phyloP scores from a whole-genome alignment of 768 basidiomycete species.

The Termitomyces sp. region DNA sequence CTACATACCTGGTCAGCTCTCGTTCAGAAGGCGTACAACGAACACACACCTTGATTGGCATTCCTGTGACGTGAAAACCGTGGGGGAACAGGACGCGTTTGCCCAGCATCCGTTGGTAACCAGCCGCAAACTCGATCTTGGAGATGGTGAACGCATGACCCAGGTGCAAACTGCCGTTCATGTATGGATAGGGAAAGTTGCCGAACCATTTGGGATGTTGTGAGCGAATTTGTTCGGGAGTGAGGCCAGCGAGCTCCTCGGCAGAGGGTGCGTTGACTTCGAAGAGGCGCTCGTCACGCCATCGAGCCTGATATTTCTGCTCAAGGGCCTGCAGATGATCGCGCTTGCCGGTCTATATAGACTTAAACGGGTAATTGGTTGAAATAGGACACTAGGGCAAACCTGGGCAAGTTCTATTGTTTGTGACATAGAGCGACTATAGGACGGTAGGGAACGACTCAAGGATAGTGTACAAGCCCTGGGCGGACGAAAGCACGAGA shows the following conservation, averaged over 20 bases:
- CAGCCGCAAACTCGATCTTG: constrained; percentile 95
- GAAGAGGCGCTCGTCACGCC: constrained; percentile 77
- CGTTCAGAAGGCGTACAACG: not conserved
- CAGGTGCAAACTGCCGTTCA: constrained; percentile 96
- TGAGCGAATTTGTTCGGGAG: constrained; percentile 60
- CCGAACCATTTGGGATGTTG: constrained; percentile 97
- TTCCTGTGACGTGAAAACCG: constrained; percentile 95
- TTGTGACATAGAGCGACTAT: constrained; percentile 44
- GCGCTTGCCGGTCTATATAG: constrained; percentile 84
- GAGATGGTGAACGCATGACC: constrained; percentile 98
- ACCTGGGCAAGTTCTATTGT: constrained; percentile 68
- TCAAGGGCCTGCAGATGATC: constrained; percentile 84
- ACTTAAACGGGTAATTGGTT: not conserved
- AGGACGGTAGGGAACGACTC: constrained; percentile 14
- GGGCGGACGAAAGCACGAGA: constrained; percentile 21
- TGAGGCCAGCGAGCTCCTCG: constrained; percentile 61
- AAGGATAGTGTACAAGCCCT: constrained; percentile 34
- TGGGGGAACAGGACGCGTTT: constrained; percentile 96
- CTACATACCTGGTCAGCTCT: constrained; percentile 33
- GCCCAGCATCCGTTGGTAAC: constrained; percentile 92
- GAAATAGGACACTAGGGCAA: constrained; percentile 8
- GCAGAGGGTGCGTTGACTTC: constrained; percentile 78
- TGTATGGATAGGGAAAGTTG: constrained; percentile 94
- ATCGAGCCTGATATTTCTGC: constrained; percentile 77
- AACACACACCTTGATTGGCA: constrained; percentile 95